Base-by-base conservation (phyloP, 1,284 basidiomycete species). In the Irpex sp. region DNA sequence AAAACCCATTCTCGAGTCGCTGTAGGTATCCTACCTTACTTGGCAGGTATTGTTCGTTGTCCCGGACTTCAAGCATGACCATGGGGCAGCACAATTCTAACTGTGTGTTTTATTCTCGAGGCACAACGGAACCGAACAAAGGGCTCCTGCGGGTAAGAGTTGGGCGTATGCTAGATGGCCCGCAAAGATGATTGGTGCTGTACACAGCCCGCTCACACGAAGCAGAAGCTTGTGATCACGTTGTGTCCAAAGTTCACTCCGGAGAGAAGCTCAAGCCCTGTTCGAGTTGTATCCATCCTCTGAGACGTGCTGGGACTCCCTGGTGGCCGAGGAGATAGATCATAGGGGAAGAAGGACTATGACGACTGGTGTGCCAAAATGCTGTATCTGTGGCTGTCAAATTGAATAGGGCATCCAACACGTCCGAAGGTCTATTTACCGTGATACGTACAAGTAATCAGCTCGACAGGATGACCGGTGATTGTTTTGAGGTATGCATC, bases 301-400 rank as follows among this genome's bases (percentile, higher is more conserved):
- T 13, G 15, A 33, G 53, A 9, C 11, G 26, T 35, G 31, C 8
- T 21, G 7, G 43, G 13, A 50, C 49, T n/a, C 60, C 60, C 36
- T 61, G 60, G 60, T 33, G 36, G 54, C 60, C 60, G 60, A 61
- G 60, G 60, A 61, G 60, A 61, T 61, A 61, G 33, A 15, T 13
- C 33, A 36, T 33, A 36, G 13, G 26, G 7, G 57, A 43, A 35
- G 26, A 21, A 46, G 31, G 36, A n/a, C 33, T 13, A 61, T 61
- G 60, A 61, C 54, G 35, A 61, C 36, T 37, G 60, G 39, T 55
- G 31, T 47, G 58, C 58, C 26, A 35, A 55, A 55, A 17, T 15
- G 53, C 21, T 11, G 53, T 33, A 55, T 55, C 53, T 33, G 53
- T 26, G 53, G 19, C 53, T 55, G 49, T 15, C 9, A 9, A 55